Conservation (phyloP, 257 asterid species). For the Solanum chilense region DNA sequence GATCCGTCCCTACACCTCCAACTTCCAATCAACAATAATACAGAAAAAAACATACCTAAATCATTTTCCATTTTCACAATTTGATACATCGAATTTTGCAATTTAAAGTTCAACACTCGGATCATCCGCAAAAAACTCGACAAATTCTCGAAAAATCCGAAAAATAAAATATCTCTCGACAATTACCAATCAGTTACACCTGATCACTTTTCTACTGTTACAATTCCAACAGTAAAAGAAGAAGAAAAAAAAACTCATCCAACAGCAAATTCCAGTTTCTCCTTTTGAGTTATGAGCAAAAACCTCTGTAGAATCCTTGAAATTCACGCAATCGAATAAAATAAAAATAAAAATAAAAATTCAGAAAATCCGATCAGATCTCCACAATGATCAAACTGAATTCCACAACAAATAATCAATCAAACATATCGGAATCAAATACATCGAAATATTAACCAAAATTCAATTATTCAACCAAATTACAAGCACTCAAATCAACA, state of each 20-base stretch:
- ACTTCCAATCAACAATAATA: not conserved
- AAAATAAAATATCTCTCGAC: not conserved
- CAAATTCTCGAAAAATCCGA: not conserved
- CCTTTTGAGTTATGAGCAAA: not conserved
- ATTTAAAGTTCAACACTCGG: not conserved
- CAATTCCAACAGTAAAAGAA: not conserved
- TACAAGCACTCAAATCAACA: not conserved
- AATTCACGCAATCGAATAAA: not conserved
- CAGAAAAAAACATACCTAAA: not conserved
- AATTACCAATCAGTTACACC: not conserved
- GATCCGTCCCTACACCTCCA: not conserved
- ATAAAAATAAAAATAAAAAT: not conserved
- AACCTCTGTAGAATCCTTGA: not conserved
- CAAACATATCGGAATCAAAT: not conserved
- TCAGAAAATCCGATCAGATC: constrained; percentile 4
- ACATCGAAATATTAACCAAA: not conserved
- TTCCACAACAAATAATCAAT: not conserved
- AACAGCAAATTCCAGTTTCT: not conserved
- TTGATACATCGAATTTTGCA: not conserved
- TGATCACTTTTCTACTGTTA: not conserved
- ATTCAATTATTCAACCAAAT: not conserved
- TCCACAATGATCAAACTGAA: not conserved
- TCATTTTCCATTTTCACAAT: not conserved
- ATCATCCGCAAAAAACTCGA: not conserved
- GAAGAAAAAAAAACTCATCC: not conserved